Evolutionary conservation across 208 protist genomes (phyloP).

Genomic region (Naegleria fowleri): DNA sequence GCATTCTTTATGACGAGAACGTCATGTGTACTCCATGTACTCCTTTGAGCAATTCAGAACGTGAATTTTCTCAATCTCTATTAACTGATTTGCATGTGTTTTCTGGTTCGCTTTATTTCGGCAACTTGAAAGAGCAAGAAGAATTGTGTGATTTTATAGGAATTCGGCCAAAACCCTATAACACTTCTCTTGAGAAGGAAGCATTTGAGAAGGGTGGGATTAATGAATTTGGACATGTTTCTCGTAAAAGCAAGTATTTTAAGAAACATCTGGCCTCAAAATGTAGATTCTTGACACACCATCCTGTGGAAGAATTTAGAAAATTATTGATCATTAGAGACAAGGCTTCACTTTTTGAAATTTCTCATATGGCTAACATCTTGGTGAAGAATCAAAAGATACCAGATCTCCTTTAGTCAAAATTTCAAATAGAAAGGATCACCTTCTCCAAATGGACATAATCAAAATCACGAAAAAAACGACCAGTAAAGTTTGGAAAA

Average conservation of each 20-base stretch:
- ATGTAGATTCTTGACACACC: neutral
- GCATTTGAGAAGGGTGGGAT: neutral
- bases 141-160: neutral
- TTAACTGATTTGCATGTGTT: neutral
- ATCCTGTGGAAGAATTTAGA: neutral
- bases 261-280: neutral
- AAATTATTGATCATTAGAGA: neutral
- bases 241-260: too few species aligned
- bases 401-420: too few species aligned
- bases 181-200: neutral
- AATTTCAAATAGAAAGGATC: too few species aligned
- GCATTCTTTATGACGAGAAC: neutral
- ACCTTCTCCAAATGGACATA: too few species aligned
- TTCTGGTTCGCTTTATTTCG: neutral
- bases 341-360: neutral
- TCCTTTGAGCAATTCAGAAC: neutral
- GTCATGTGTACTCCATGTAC: neutral
- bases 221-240: neutral
- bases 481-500: too few species aligned
- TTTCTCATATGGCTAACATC: neutral
- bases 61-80: neutral
- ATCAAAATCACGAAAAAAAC: too few species aligned
- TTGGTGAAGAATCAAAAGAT: neutral
- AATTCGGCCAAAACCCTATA: neutral
- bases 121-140: neutral